A percentile compares a stretch with the other conserved stretches of the same genome.
Conservation (phyloP, 306 rosid species). For the Corylus americana region DNA sequence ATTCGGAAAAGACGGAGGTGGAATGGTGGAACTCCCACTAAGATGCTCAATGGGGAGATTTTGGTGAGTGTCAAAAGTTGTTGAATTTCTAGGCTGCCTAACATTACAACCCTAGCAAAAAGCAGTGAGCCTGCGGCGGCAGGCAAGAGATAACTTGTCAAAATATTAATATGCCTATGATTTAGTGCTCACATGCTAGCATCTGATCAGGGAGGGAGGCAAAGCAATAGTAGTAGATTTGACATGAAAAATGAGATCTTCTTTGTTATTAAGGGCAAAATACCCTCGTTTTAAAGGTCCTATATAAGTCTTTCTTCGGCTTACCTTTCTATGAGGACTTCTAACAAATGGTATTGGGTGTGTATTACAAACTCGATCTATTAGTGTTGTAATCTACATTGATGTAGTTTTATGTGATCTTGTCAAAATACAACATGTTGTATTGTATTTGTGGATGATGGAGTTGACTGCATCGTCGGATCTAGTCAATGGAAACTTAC, state of each 20-base stretch:
- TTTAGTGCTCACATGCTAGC: background rate
- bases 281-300: background rate
- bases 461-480: no score
- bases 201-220: background rate
- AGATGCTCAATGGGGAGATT: background rate
- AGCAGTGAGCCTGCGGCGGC: background rate
- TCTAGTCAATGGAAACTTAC: no score
- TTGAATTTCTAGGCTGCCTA: conserved; percentile 17
- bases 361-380: no score
- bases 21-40: conserved; percentile 20
- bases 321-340: background rate
- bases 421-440: no score
- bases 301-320: background rate
- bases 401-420: no score
- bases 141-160: background rate
- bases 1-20: conserved; percentile 14
- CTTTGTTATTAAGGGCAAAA: no score
- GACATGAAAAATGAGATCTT: background rate
- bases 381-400: no score
- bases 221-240: background rate
- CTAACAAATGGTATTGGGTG: background rate
- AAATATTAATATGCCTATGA: background rate
- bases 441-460: no score
- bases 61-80: background rate
- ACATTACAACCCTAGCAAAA: background rate